Conservation (phyloP, 768 basidiomycete genomes). For the Myochromella boudieri region DNA sequence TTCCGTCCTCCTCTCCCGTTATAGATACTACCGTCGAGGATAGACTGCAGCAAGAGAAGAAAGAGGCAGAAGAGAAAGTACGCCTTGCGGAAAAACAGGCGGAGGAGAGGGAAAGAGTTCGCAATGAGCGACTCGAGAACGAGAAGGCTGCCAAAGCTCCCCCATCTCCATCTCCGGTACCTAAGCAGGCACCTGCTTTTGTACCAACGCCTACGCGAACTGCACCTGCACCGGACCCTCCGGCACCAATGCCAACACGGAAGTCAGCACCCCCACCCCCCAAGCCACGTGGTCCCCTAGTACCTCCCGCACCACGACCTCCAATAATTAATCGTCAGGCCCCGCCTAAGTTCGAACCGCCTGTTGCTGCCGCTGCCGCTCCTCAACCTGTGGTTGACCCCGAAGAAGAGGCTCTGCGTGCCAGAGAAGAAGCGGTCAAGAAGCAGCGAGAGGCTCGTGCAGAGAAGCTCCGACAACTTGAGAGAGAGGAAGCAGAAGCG, state of each 20-base stretch:
- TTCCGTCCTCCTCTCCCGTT: conserved; percentile 41
- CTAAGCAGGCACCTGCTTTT: conserved; percentile 19
- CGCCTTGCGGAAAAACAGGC: conserved; percentile 77
- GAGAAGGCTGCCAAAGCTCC: conserved; percentile 60
- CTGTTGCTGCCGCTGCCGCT: conserved; percentile 17
- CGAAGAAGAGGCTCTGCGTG: conserved; percentile 71
- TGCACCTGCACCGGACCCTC: conserved; percentile 38
- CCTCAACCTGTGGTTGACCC: conserved; percentile 60
- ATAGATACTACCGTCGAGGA: conserved; percentile 85
- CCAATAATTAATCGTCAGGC: conserved; percentile 26
- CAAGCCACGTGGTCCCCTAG: conserved; percentile 30
- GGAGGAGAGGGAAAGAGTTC: conserved; percentile 71
- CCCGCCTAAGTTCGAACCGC: conserved; percentile 17
- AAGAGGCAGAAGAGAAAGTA: conserved; percentile 87
- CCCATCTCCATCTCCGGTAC: conserved; percentile 32
- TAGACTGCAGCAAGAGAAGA: conserved; percentile 80
- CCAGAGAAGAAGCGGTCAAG: conserved; percentile 67
- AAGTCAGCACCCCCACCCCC: conserved; percentile 31
- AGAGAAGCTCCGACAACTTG: conserved; percentile 67
- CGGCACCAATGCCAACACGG: conserved; percentile 41
- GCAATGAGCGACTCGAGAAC: conserved; percentile 72
- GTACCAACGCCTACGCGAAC: conserved; percentile 41
- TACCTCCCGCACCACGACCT: conserved; percentile 31
- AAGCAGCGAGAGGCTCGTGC: conserved; percentile 74
- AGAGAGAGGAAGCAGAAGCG: conserved; percentile 53